A percentile compares a stretch with the other conserved stretches of the same genome.
Evolutionary conservation across 495 filamentous ascomycete species (phyloP).

Genomic region (Lophiotrema nucula): DNA sequence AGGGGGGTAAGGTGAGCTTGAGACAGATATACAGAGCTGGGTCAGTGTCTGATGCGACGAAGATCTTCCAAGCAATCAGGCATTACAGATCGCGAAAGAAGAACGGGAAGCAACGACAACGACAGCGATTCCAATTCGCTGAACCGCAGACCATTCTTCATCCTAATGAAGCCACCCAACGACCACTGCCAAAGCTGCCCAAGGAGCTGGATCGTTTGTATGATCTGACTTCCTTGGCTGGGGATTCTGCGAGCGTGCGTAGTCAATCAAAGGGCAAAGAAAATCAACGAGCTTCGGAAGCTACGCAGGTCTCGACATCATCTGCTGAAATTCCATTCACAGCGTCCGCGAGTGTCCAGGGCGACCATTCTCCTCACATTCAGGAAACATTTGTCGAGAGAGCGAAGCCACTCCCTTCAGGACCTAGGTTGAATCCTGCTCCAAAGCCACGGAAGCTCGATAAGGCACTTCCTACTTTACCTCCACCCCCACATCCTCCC

Average conservation of each 20-base stretch:
- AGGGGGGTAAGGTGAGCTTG: not conserved
- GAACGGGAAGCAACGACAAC: not conserved
- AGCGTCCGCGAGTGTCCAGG: conserved; percentile 12
- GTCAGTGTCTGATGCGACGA: not conserved
- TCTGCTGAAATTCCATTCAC: not conserved
- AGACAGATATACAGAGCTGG: not conserved
- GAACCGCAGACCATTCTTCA: not conserved
- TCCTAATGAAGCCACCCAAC: not conserved
- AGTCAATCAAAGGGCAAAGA: not conserved
- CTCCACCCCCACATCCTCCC: conserved; percentile 5
- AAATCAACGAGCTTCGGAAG: not conserved
- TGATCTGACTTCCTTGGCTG: not conserved
- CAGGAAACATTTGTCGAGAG: not conserved
- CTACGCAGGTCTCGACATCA: not conserved
- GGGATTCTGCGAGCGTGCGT: not conserved
- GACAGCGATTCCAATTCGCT: not conserved
- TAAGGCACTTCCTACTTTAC: conserved; percentile 1
- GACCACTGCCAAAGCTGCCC: not conserved
- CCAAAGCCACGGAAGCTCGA: conserved; percentile 1
- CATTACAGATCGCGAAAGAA: not conserved
- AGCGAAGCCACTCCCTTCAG: conserved; percentile 5
- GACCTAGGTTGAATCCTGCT: conserved; percentile 3
- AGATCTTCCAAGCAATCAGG: not conserved
- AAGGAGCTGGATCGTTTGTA: not conserved
- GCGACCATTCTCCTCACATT: not conserved